Percentiles rank a stretch among this genome's conserved stretches.
These are phyloP conservation scores for Clavariopsis aquatica DNA, from an alignment of 495 filamentous ascomycete species.

Conservation along the genomic window DNA sequence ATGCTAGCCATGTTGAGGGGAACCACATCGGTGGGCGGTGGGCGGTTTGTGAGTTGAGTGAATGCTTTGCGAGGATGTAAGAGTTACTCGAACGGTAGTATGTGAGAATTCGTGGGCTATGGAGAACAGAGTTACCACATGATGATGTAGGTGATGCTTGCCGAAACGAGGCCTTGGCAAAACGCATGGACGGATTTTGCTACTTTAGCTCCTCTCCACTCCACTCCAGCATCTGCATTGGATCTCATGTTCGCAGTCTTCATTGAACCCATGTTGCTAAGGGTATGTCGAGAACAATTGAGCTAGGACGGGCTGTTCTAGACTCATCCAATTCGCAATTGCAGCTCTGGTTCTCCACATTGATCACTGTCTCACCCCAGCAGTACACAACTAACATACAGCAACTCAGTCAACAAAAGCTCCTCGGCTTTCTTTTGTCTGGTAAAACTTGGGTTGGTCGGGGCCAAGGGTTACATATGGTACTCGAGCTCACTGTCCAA, in stretches of 20 bases:
- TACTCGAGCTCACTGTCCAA: slow-evolving; percentile 31
- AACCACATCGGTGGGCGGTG: too few species aligned
- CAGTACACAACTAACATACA: slow-evolving; percentile 23
- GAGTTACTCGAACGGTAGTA: too few species aligned
- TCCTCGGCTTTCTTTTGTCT: slow-evolving; percentile 24
- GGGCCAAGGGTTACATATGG: slow-evolving; percentile 36
- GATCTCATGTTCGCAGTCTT: not conserved
- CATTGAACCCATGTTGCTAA: slow-evolving; percentile 9
- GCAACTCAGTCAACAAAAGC: slow-evolving; percentile 3
- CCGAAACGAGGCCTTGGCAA: slow-evolving; percentile 22
- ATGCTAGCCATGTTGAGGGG: slow-evolving; percentile 24
- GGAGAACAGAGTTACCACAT: too few species aligned
- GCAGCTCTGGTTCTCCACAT: slow-evolving; percentile 33
- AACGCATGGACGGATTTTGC: not conserved
- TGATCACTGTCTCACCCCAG: slow-evolving; percentile 32
- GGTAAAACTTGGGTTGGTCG: slow-evolving; percentile 35
- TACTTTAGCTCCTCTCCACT: not conserved
- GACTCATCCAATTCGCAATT: slow-evolving; percentile 27
- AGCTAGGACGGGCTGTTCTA: slow-evolving; percentile 40
- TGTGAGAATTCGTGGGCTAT: too few species aligned
- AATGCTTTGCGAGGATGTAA: too few species aligned
- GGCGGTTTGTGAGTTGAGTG: too few species aligned
- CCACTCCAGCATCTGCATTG: not conserved
- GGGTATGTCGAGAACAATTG: slow-evolving; percentile 34
- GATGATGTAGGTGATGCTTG: slow-evolving; percentile 19